Conservation (phyloP, 1,139 yeast genomes). For the Debaryomycetaceae sp. region DNA sequence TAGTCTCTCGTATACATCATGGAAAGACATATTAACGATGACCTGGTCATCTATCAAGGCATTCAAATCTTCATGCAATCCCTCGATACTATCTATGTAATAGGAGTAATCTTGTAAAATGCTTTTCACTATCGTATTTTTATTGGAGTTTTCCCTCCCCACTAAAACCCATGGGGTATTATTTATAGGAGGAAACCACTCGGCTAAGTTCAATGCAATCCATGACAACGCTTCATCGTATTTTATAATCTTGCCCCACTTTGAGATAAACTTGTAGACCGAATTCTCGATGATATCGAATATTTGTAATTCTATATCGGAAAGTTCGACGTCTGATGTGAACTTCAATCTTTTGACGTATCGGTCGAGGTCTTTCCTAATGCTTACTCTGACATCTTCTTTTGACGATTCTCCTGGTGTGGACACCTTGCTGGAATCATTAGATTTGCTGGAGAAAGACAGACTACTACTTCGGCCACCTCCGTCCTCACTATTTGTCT, state of each 20-base stretch:
- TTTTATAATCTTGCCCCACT: constrained; percentile 77
- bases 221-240: constrained; percentile 83
- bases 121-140: constrained; percentile 32
- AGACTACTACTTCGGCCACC: neutral
- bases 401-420: constrained; percentile 7
- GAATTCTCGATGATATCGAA: constrained; percentile 59
- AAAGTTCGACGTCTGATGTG: constrained; percentile 12
- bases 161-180: constrained; percentile 42
- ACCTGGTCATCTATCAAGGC: constrained; percentile 25
- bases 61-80: constrained; percentile 22
- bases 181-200: constrained; percentile 75
- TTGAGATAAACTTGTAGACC: constrained; percentile 57
- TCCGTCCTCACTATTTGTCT: constrained; percentile 3
- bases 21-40: constrained; percentile 45
- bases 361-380: constrained; percentile 50
- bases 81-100: constrained; percentile 35
- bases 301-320: constrained; percentile 35
- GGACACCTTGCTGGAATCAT: neutral
- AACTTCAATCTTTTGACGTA: constrained; percentile 45
- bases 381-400: constrained; percentile 28
- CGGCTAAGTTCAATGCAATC: constrained; percentile 85
- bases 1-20: constrained; percentile 72
- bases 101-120: constrained; percentile 48
- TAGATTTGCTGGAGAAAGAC: constrained; percentile 5
- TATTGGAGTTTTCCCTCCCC: constrained; percentile 33